Conservation (phyloP, 139 green algal genomes). For the Ulvella scutata region DNA sequence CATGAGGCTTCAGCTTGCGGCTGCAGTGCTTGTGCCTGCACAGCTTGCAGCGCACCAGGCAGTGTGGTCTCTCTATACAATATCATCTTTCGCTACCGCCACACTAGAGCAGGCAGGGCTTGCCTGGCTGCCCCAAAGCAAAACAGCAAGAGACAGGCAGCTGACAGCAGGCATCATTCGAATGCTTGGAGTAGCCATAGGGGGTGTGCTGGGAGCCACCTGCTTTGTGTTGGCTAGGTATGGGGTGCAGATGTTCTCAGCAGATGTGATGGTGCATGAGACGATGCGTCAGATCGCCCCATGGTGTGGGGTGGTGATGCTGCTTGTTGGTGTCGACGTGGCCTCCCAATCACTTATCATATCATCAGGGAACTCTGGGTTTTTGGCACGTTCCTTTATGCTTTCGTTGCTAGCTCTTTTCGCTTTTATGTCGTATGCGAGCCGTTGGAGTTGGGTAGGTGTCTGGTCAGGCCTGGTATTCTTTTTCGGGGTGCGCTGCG, state of each 20-base stretch:
- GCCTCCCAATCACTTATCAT: conserved; percentile 31
- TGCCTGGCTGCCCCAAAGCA: conserved; percentile 29
- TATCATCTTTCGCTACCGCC: conserved; percentile 32
- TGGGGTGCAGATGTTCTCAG: not conserved
- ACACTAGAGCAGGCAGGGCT: conserved; percentile 48
- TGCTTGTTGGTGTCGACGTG: conserved; percentile 43
- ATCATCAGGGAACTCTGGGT: not conserved
- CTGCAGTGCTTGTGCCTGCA: conserved; percentile 25
- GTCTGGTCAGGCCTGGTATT: conserved; percentile 44
- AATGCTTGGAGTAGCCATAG: not conserved
- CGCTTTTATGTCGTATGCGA: conserved; percentile 21
- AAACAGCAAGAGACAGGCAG: not conserved
- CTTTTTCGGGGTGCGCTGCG: conserved; percentile 36
- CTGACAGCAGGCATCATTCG: not conserved
- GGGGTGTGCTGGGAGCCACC: not conserved
- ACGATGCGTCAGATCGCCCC: not conserved
- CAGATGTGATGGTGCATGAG: not conserved
- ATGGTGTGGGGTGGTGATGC: conserved; percentile 19
- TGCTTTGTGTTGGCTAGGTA: not conserved
- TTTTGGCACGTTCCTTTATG: conserved; percentile 19
- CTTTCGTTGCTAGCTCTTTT: conserved; percentile 26
- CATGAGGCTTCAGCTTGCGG: conserved; percentile 31
- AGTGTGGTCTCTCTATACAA: conserved; percentile 23
- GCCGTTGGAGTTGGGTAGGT: conserved; percentile 19
- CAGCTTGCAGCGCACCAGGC: conserved; percentile 54